Base-by-base conservation (phyloP, 345 rosid species). In the Lenwebbia sp. region DNA sequence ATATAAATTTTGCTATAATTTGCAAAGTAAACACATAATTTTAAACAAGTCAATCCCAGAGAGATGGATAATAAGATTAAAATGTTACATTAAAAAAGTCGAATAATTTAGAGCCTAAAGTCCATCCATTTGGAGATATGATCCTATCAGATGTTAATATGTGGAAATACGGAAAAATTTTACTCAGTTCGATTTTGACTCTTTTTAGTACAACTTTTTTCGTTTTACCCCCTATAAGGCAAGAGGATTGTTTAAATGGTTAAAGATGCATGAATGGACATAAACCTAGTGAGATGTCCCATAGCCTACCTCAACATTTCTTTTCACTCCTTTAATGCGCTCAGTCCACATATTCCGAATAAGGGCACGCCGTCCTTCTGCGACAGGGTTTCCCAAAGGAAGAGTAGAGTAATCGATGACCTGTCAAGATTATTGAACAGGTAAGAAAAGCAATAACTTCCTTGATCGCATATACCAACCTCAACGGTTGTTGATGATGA, bases 301-400 rank as follows among this genome's bases (percentile, higher is more conserved):
- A 10, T 83, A 41, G 84, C 15, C 74, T 94, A 96, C 99, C 98
- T 97, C 99, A 89, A 97, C 99, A 90, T 97, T 97, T 44, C 98
- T 94, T 90, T 94, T 97, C 55, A 94, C 91, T 89, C 99, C 99
- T 90, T 94, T 96, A 88, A 97, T 97, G 85, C 99, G 91, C 85
- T 97, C 96, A 84, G 98, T 94, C 99, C 99, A 97, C 99, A 97
- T 97, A 90, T 95, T 94, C 85, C 98, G 96, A 85, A 97, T 93
- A 87, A 97, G 94, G 74, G 96, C 94, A 76, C 94, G 94, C 87
- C 99, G 94, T 84, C 93, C 97, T 87, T 96, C 99, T 75, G 98
- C 93, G 82, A 95, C 96, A 54, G 93, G 84, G 90, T 94, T 94
- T 88, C 87, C 96, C 86, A 84, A 88, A 37, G 99, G 99, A 84